These are phyloP conservation scores for Alternaria incomplexa DNA, from an alignment of 2,329 filamentous ascomycete species.

Conservation along the genomic window DNA sequence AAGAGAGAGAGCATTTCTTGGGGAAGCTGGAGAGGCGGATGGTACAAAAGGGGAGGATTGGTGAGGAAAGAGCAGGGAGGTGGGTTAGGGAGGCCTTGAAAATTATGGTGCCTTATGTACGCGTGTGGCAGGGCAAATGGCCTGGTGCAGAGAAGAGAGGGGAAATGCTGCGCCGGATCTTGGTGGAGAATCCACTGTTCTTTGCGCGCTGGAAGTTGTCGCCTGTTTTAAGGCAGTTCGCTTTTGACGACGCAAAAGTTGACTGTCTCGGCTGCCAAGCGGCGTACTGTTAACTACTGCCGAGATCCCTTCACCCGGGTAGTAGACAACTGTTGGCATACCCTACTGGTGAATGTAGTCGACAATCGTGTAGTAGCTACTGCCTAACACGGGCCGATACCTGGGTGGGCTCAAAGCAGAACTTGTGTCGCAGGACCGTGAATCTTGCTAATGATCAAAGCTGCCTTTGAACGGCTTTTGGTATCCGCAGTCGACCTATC, in stretches of 20 bases:
- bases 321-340: neutral
- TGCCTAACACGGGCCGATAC: neutral
- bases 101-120: neutral
- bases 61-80: neutral
- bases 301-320: neutral
- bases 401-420: neutral
- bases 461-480: neutral
- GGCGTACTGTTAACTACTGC: neutral
- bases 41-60: neutral
- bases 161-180: neutral
- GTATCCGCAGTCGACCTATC: neutral
- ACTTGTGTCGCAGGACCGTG: neutral
- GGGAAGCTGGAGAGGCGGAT: neutral
- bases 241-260: conserved; percentile 6
- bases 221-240: conserved; percentile 2
- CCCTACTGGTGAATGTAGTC: neutral
- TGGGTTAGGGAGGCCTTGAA: neutral
- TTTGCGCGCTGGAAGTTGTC: conserved; percentile 3
- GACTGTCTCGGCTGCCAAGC: conserved; percentile 2
- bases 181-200: neutral
- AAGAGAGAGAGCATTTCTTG: neutral
- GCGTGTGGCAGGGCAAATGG: neutral
- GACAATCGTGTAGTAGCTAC: neutral
- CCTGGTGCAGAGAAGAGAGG: neutral
- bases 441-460: neutral